Conservation (phyloP, 257 asterid species). For the Ilex asprella region DNA sequence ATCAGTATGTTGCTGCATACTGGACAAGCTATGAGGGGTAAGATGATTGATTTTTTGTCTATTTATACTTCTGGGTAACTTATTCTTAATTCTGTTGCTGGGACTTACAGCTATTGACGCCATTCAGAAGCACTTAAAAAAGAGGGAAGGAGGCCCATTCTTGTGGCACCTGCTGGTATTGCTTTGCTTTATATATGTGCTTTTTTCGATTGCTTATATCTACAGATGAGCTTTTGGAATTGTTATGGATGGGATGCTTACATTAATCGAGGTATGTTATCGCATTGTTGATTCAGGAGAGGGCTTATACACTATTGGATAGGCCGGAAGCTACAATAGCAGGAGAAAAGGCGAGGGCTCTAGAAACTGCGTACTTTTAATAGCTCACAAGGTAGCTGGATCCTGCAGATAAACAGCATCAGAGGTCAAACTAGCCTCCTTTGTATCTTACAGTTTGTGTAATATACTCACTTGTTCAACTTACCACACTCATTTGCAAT, state of each 20-base stretch:
- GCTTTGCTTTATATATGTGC: background rate
- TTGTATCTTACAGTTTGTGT: too few species aligned
- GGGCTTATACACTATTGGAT: constrained; percentile 39
- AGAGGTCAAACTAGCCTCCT: constrained; percentile 5
- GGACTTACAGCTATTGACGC: constrained; percentile 52
- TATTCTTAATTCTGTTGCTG: background rate
- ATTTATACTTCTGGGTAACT: background rate
- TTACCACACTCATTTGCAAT: constrained; percentile 1
- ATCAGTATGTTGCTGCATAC: constrained; percentile 46
- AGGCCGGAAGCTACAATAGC: constrained; percentile 47
- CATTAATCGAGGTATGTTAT: background rate
- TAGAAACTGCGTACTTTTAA: constrained; percentile 55
- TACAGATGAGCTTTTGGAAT: background rate
- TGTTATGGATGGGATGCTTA: background rate
- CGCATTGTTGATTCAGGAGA: constrained; percentile 47
- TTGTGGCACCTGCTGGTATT: constrained; percentile 80
- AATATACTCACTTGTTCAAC: background rate
- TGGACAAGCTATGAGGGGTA: constrained; percentile 57
- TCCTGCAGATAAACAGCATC: background rate
- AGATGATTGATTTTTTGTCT: background rate
- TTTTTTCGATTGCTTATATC: background rate
- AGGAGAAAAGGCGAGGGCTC: constrained; percentile 46
- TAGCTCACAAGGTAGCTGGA: constrained; percentile 10
- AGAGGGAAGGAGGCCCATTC: constrained; percentile 69
- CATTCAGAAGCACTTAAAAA: constrained; percentile 61